These are phyloP conservation scores for Ogataea nitratoaversa DNA, from an alignment of 805 yeast genomes.

Conservation along the genomic window DNA sequence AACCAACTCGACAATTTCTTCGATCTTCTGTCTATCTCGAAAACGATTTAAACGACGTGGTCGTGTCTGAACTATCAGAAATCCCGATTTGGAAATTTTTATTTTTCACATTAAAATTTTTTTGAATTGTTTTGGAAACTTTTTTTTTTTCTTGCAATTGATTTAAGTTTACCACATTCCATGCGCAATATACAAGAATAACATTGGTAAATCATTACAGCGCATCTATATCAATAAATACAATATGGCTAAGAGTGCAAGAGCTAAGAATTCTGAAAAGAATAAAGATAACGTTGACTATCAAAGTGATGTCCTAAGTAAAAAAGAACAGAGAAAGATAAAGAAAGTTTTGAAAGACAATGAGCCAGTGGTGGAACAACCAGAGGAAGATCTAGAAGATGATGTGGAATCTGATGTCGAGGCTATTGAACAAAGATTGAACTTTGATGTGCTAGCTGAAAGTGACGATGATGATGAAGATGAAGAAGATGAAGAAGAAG, in stretches of 20 bases:
- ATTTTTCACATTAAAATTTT: background rate
- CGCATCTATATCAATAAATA: too few relatives aligned
- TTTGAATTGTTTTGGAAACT: background rate
- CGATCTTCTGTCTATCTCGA: too few relatives aligned
- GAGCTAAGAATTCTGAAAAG: slow-evolving; percentile 11
- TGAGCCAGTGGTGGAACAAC: slow-evolving; percentile 33
- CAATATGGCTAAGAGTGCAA: slow-evolving; percentile 16
- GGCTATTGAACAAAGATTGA: slow-evolving; percentile 18
- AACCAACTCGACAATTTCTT: too few relatives aligned
- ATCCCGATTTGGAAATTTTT: background rate
- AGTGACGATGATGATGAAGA: slow-evolving; percentile 31
- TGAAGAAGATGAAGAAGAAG: slow-evolving; percentile 20
- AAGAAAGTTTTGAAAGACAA: slow-evolving; percentile 19
- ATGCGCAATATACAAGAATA: too few relatives aligned
- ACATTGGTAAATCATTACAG: too few relatives aligned
- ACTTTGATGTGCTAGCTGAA: slow-evolving; percentile 23
- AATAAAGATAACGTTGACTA: slow-evolving; percentile 32
- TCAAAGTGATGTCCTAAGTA: slow-evolving; percentile 50
- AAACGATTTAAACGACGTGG: background rate
- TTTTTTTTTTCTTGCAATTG: background rate
- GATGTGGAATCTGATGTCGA: slow-evolving; percentile 28
- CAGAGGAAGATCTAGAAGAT: slow-evolving; percentile 42
- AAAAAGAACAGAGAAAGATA: slow-evolving; percentile 44
- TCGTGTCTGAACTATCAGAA: too few relatives aligned
- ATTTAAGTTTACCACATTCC: too few relatives aligned